phyloP scores from a whole-genome alignment of 169 alveolate genomes.

The Eimeria necatrix region DNA sequence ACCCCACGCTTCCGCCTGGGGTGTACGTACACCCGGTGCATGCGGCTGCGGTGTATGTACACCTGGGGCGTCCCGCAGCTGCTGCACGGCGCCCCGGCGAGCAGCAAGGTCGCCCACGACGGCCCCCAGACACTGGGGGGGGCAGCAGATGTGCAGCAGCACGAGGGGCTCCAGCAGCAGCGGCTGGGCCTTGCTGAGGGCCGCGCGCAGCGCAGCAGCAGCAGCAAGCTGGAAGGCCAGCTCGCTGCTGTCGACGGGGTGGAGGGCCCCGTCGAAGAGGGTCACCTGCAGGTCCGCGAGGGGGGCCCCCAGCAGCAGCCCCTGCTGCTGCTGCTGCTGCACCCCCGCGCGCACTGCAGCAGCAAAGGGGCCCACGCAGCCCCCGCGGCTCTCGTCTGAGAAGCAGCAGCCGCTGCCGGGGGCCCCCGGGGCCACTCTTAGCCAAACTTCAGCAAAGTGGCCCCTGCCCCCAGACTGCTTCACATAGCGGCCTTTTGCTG shows the following conservation, averaged over 20 bases:
- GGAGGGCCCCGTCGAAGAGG: slow-evolving; percentile 91
- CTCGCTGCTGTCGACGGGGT: slow-evolving; percentile 93
- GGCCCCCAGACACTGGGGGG: slow-evolving; percentile 83
- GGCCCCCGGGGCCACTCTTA: slow-evolving; percentile 90
- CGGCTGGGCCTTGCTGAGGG: slow-evolving; percentile 83
- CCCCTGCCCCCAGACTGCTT: slow-evolving; percentile 95
- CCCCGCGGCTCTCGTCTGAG: slow-evolving; percentile 90
- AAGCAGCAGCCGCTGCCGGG: slow-evolving; percentile 89
- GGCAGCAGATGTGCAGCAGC: slow-evolving; percentile 86
- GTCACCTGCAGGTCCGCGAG: slow-evolving; percentile 88
- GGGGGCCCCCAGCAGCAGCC: slow-evolving; percentile 91
- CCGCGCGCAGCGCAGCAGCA: slow-evolving; percentile 87
- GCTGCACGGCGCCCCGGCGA: slow-evolving; percentile 84
- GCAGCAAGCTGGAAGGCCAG: slow-evolving; percentile 94
- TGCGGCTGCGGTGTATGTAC: slow-evolving; percentile 87
- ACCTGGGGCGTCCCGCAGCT: slow-evolving; percentile 88
- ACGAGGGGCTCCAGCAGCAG: slow-evolving; percentile 94
- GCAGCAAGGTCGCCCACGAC: slow-evolving; percentile 89
- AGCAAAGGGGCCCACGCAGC: slow-evolving; percentile 90
- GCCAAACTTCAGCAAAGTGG: slow-evolving; percentile 92
- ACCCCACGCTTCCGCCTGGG: slow-evolving; percentile 3
- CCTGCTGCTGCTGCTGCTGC: slow-evolving; percentile 87
- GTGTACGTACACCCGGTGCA: slow-evolving; percentile 43
- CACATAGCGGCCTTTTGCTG: slow-evolving; percentile 90
- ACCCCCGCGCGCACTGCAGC: slow-evolving; percentile 91